phyloP scores from a whole-genome alignment of 768 basidiomycete species.

The Rhodotorula toruloides region DNA sequence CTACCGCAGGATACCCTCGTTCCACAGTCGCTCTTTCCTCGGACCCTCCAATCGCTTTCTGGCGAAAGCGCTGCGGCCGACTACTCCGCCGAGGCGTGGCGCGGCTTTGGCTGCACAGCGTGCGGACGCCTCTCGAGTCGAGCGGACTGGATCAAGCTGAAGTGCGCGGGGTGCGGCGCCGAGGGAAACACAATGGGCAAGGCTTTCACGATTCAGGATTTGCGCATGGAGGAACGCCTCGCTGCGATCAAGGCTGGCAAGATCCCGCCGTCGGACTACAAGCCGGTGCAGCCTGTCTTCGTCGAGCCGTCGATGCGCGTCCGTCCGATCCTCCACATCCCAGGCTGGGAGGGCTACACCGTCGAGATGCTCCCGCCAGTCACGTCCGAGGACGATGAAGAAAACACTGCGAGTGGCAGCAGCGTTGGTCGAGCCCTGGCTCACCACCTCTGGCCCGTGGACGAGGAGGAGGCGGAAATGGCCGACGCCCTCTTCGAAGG shows the following conservation, averaged over 20 bases:
- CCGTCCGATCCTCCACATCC: too few relatives aligned
- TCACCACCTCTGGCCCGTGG: constrained; percentile 26
- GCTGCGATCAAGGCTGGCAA: neutral
- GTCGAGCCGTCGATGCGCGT: neutral
- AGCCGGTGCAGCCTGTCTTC: neutral
- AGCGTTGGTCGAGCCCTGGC: constrained; percentile 4
- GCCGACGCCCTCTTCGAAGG: constrained; percentile 24
- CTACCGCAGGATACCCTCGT: neutral
- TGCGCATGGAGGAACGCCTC: too few relatives aligned
- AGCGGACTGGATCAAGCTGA: constrained; percentile 10
- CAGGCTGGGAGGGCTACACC: constrained; percentile 2
- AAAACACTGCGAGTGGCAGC: too few relatives aligned
- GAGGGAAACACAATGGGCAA: constrained; percentile 1
- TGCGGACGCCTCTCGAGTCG: constrained; percentile 28
- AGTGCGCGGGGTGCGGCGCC: constrained; percentile 18
- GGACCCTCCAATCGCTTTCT: constrained; percentile 13
- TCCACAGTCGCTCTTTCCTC: constrained; percentile 13
- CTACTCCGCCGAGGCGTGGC: constrained; percentile 5
- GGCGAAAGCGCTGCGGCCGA: neutral
- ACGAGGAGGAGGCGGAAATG: neutral
- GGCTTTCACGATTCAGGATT: too few relatives aligned
- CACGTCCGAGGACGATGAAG: neutral
- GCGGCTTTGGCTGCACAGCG: constrained; percentile 21
- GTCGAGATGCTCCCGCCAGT: constrained; percentile 1
- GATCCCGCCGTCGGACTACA: neutral